A percentile compares a stretch with the other conserved stretches of the same genome.
Evolutionary conservation across 2,329 filamentous ascomycete species (phyloP).

Genomic region (Colletotrichum abscissum): DNA sequence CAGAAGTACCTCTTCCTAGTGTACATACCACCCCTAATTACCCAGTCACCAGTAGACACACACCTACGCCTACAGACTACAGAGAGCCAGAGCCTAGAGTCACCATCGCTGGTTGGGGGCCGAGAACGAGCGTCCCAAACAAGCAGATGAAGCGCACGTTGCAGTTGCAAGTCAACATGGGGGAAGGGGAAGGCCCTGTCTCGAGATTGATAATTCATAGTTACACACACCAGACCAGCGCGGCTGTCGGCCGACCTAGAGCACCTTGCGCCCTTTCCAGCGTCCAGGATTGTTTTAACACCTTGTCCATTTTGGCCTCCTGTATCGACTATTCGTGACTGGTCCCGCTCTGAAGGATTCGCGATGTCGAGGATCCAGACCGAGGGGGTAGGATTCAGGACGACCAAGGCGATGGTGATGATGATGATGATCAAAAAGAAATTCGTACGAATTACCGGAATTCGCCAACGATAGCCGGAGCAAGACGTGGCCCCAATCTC

Average conservation of each 20-base stretch:
- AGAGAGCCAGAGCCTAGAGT: too few relatives aligned
- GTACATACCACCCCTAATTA: too few relatives aligned
- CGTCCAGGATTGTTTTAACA: neutral
- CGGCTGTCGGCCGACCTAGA: neutral
- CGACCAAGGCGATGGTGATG: neutral
- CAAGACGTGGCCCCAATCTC: neutral
- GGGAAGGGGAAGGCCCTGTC: neutral
- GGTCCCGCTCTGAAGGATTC: neutral
- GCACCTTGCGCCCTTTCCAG: neutral
- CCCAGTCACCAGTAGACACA: too few relatives aligned
- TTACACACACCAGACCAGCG: neutral
- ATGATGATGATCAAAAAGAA: neutral
- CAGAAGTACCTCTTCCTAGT: too few relatives aligned
- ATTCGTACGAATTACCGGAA: neutral
- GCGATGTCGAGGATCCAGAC: neutral
- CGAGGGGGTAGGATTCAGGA: neutral
- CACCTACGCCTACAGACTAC: too few relatives aligned
- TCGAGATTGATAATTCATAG: too few relatives aligned
- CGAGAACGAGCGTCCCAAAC: conserved; percentile 8
- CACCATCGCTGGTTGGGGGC: conserved; percentile 7
- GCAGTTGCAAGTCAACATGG: neutral
- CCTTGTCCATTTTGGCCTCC: neutral
- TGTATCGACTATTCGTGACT: neutral
- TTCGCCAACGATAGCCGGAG: too few relatives aligned
- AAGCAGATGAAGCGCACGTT: neutral